Evolutionary conservation across 75 land plant genomes (phyloP).

Genomic region (Sequoiadendron giganteum): DNA sequence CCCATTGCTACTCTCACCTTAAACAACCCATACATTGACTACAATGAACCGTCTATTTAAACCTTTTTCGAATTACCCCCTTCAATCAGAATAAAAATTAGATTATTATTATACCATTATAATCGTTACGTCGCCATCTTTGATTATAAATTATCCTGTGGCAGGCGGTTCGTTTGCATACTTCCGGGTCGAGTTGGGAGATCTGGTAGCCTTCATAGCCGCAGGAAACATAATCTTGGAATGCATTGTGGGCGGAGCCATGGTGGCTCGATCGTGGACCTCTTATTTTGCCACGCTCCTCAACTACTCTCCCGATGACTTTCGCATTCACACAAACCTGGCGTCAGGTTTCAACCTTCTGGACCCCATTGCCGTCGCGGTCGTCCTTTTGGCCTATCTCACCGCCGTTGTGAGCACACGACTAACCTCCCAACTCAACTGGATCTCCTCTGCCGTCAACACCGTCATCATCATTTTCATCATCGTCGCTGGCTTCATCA

Average conservation of each 20-base stretch:
- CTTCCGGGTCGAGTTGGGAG: conserved; percentile 74
- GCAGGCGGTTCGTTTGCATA: conserved; percentile 76
- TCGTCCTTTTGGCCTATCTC: conserved; percentile 38
- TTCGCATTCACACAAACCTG: conserved; percentile 47
- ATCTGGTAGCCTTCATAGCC: conserved; percentile 62
- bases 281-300: conserved; percentile 72
- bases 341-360: conserved; percentile 41
- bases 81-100: not conserved
- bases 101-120: no score
- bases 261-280: conserved; percentile 63
- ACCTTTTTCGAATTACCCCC: no score
- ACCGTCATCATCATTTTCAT: conserved; percentile 58
- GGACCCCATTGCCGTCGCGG: conserved; percentile 66
- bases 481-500: conserved; percentile 54
- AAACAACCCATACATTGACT: no score
- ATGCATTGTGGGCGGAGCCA: conserved; percentile 59
- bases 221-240: conserved; percentile 83
- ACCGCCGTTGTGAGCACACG: conserved; percentile 53
- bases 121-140: no score
- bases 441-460: conserved; percentile 55
- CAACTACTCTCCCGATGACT: conserved; percentile 26
- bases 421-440: conserved; percentile 59
- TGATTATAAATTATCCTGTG: no score
- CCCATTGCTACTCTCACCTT: no score
- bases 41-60: no score